These are phyloP conservation scores for Vitis hybrid DNA, from an alignment of 177 flowering plant species.

Conservation along the genomic window DNA sequence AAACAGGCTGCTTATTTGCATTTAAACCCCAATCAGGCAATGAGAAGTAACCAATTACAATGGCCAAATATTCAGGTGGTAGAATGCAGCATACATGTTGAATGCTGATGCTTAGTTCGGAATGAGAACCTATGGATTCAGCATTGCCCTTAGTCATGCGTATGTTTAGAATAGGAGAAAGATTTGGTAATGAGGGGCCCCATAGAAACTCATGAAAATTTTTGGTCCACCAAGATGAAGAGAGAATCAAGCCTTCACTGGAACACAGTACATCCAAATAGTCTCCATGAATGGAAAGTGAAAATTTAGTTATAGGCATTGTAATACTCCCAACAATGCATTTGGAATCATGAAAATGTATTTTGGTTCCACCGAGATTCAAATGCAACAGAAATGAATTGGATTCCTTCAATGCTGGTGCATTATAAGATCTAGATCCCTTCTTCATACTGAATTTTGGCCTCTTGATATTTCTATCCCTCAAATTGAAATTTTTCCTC, in stretches of 20 bases:
- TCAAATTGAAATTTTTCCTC: conserved; percentile 40
- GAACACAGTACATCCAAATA: conserved; percentile 59
- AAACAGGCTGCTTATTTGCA: conserved; percentile 20
- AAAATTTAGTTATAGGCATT: conserved; percentile 44
- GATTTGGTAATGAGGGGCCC: conserved; percentile 53
- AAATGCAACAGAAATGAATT: conserved; percentile 31
- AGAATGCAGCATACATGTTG: conserved; percentile 76
- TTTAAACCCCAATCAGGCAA: conserved; percentile 66
- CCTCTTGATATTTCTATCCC: conserved; percentile 29
- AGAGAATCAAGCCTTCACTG: conserved; percentile 51
- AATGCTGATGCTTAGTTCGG: conserved; percentile 59
- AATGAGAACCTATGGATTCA: conserved; percentile 22
- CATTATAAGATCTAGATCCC: conserved; percentile 16
- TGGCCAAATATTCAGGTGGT: conserved; percentile 70
- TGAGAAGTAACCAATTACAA: conserved; percentile 84
- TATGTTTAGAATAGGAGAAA: conserved; percentile 60
- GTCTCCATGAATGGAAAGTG: conserved; percentile 36
- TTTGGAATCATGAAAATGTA: conserved; percentile 84
- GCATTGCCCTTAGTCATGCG: conserved; percentile 43
- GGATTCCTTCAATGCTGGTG: conserved; percentile 12
- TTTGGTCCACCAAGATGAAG: conserved; percentile 63
- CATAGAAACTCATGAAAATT: conserved; percentile 47
- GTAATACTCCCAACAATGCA: conserved; percentile 57
- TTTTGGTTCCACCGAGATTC: conserved; percentile 41
- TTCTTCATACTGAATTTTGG: conserved; percentile 22